Conservation (phyloP, 306 rosid species). For the Glycyrrhiza uralensis region DNA sequence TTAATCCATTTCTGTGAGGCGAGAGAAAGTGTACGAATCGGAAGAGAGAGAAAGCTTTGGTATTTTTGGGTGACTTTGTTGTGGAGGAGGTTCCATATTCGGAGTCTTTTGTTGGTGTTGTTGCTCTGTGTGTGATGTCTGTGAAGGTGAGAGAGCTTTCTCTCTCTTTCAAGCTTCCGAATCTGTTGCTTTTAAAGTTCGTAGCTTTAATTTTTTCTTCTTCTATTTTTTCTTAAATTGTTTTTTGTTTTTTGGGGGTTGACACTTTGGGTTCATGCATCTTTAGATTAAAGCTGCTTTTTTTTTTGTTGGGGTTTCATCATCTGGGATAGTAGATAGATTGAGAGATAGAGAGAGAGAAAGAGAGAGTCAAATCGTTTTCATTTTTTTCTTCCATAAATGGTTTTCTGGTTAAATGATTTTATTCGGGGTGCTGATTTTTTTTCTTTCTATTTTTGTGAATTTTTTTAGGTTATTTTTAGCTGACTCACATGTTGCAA, state of each 20-base stretch:
- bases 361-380: constrained; percentile 35
- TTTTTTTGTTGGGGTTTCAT: constrained; percentile 25
- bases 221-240: background rate
- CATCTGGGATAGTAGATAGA: constrained; percentile 21
- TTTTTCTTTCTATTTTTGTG: background rate
- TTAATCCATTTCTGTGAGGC: constrained; percentile 43
- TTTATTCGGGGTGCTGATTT: constrained; percentile 41
- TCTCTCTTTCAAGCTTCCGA: constrained; percentile 43
- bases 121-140: constrained; percentile 33
- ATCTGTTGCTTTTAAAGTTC: constrained; percentile 45
- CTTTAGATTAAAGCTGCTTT: constrained; percentile 68
- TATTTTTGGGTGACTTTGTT: constrained; percentile 32
- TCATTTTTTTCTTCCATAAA: constrained; percentile 29
- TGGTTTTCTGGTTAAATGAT: constrained; percentile 33
- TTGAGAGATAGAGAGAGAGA: background rate
- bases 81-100: constrained; percentile 24
- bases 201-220: constrained; percentile 28
- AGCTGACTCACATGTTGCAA: constrained; percentile 23
- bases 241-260: constrained; percentile 14
- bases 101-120: background rate
- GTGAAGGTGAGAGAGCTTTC: constrained; percentile 61
- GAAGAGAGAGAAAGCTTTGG: constrained; percentile 34
- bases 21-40: constrained; percentile 38
- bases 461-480: constrained; percentile 18
- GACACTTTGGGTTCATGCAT: constrained; percentile 53